A percentile compares a stretch with the other conserved stretches of the same genome.
Conservation (phyloP, 202 grass and related monocot species). For the Elaeis oleifera region DNA sequence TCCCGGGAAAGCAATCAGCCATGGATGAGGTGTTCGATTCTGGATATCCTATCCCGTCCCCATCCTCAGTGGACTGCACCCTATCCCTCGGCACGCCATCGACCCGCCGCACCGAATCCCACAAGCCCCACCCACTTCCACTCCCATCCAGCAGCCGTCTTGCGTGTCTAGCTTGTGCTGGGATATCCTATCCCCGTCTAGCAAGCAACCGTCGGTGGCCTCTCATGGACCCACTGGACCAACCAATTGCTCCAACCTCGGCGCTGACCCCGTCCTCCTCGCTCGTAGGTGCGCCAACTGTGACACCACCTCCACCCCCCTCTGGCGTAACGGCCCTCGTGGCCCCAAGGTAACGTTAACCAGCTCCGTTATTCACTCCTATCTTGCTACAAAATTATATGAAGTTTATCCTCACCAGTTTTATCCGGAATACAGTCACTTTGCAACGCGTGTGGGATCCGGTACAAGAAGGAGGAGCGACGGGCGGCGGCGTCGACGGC, state of each 20-base stretch:
- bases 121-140: background rate
- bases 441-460: slow-evolving; percentile 85
- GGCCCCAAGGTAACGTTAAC: slow-evolving; percentile 53
- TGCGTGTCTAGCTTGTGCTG: slow-evolving; percentile 21
- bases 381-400: too few species aligned
- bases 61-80: slow-evolving; percentile 73
- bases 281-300: slow-evolving; percentile 67
- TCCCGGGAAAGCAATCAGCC: slow-evolving; percentile 38
- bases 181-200: slow-evolving; percentile 27
- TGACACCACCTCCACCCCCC: slow-evolving; percentile 72
- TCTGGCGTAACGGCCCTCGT: slow-evolving; percentile 75
- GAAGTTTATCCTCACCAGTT: too few species aligned
- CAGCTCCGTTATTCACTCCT: too few species aligned
- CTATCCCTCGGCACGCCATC: slow-evolving; percentile 92
- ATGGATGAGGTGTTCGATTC: slow-evolving; percentile 13
- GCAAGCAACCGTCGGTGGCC: background rate
- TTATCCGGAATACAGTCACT: slow-evolving; percentile 42
- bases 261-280: slow-evolving; percentile 20
- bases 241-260: slow-evolving; percentile 1
- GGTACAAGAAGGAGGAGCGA: slow-evolving; percentile 78
- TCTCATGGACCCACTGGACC: background rate
- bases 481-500: slow-evolving; percentile 46
- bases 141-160: slow-evolving; percentile 4
- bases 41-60: background rate
- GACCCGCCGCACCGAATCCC: slow-evolving; percentile 40